Base-by-base conservation (phyloP, 345 rosid species). In the Jatropha curcas region DNA sequence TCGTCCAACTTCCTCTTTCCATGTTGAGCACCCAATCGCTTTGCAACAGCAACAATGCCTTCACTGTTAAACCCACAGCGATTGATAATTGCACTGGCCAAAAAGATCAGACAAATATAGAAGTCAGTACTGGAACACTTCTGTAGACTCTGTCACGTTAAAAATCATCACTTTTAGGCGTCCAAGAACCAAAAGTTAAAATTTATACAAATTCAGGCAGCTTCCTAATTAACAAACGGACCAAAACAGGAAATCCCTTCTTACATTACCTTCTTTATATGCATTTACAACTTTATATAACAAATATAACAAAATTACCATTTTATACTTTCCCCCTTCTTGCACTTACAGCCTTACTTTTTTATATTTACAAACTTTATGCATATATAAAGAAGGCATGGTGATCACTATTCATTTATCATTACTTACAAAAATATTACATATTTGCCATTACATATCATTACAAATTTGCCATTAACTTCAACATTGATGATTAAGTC, bases 41-140 rank as follows among this genome's bases (percentile, higher is more conserved):
- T 95, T 39, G 99, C 99, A 72, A 95, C 98, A 60, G 83, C 99
- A 67, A 90, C 90, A 73, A 92, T 95, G 63, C 98, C 99, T 86
- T 95, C 97, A 69, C 99, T 92, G 74, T 95, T 95, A 74, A 95
- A 95, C 59, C 99, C 99, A 80, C 96, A 95, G 37, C 96, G 84
- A 71, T 95, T 95, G 89, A 95, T 83, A 60, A 91, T 88, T 65
- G 98, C 98, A 74, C 98, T 95, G 90, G n/a, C 74, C 73, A 76
- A 17, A 68, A 59, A n/a, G 75, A 60, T 17, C 37, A 65, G 71
- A 25, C 28, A 68, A 56, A 11, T 22, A 19, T 17, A 57, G 70
- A 76, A 72, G 43, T 58, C 37, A 64, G 70, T 60, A 46, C 41
- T 56, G 37, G 25, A 31, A 61, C n/a, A 71, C 27, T 41, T 68